Evolutionary conservation across 495 filamentous ascomycete genomes (phyloP).

Genomic region (Podospora comata): DNA sequence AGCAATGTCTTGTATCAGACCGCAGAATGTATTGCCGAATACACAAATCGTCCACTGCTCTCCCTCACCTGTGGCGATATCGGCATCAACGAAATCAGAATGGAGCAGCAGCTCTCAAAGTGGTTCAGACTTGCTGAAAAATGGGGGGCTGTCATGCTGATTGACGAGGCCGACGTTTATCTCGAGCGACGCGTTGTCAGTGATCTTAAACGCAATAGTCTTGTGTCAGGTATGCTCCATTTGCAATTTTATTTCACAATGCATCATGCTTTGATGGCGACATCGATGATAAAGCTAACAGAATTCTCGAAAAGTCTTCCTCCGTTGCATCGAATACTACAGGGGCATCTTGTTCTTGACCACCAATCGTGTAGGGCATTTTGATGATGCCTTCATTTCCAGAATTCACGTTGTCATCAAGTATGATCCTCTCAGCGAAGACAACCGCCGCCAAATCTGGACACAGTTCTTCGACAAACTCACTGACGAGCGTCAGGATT

Average conservation of each 20-base stretch:
- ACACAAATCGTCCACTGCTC: slow-evolving; percentile 18
- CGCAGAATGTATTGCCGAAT: slow-evolving; percentile 21
- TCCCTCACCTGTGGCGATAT: slow-evolving; percentile 25
- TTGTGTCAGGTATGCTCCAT: background rate
- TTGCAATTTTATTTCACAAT: background rate
- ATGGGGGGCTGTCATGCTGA: slow-evolving; percentile 30
- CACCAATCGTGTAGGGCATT: slow-evolving; percentile 51
- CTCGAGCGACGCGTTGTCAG: slow-evolving; percentile 23
- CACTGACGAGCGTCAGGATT: slow-evolving; percentile 15
- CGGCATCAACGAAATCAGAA: slow-evolving; percentile 1
- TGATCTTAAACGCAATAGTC: background rate
- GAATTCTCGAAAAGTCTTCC: slow-evolving; percentile 34
- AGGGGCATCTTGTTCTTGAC: slow-evolving; percentile 56
- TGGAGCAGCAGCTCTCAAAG: slow-evolving; percentile 9
- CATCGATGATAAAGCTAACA: too few species aligned
- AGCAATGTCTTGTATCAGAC: too few species aligned
- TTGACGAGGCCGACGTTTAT: slow-evolving; percentile 41
- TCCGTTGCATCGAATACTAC: slow-evolving; percentile 58
- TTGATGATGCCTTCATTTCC: slow-evolving; percentile 56
- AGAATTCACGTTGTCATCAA: slow-evolving; percentile 50
- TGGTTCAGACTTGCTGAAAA: slow-evolving; percentile 13
- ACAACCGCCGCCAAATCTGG: slow-evolving; percentile 22
- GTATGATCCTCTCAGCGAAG: slow-evolving; percentile 35
- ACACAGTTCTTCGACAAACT: slow-evolving; percentile 24
- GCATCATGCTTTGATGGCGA: too few species aligned